Percentiles rank a stretch among this genome's conserved stretches.
phyloP scores from a whole-genome alignment of 345 rosid genomes.

The Theobroma cacao region DNA sequence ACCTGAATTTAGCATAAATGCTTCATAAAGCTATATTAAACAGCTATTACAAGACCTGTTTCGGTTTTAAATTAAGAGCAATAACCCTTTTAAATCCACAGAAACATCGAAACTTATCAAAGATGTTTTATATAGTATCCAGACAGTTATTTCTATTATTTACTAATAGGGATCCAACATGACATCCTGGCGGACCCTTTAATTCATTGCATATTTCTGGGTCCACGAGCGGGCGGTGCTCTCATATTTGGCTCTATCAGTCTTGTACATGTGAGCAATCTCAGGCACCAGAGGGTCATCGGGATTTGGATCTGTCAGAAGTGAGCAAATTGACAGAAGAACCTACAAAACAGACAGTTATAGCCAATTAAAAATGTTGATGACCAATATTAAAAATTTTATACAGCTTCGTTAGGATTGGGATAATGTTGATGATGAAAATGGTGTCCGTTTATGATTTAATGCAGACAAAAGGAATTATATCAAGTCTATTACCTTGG shows the following conservation, averaged over 20 bases:
- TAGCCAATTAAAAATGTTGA: background rate
- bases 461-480: background rate
- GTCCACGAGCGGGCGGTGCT: slow-evolving; percentile 64
- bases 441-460: background rate
- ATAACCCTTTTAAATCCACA: background rate
- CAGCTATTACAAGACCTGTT: background rate
- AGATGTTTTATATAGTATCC: slow-evolving; percentile 5
- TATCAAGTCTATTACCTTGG: slow-evolving; percentile 41
- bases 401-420: background rate
- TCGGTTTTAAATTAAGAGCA: background rate
- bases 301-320: slow-evolving; percentile 71
- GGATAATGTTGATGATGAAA: background rate
- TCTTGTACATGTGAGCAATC: slow-evolving; percentile 67
- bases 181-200: background rate
- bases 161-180: slow-evolving; percentile 13
- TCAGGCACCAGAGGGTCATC: slow-evolving; percentile 75
- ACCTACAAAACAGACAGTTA: slow-evolving; percentile 32
- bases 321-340: slow-evolving; percentile 67
- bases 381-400: background rate
- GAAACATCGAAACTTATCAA: background rate
- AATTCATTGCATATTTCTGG: slow-evolving; percentile 69
- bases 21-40: background rate
- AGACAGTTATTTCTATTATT: slow-evolving; percentile 31
- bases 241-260: slow-evolving; percentile 68
- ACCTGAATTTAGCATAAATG: background rate